phyloP scores from a whole-genome alignment of 768 basidiomycete genomes.

The Suillus placidus region DNA sequence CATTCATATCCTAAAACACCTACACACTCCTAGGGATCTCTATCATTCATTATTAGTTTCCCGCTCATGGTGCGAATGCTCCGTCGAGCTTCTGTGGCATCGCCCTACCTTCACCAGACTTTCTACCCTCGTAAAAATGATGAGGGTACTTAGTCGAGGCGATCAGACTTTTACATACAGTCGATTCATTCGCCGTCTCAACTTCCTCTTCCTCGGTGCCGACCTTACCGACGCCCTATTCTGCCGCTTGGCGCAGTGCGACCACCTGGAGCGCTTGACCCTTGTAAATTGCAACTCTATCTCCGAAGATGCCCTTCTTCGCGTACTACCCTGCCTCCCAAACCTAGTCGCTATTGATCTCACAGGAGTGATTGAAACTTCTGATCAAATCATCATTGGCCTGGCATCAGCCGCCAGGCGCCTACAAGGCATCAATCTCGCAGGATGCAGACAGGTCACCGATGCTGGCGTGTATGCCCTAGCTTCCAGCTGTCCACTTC shows the following conservation, averaged over 20 bases:
- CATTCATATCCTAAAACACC: conserved; percentile 87
- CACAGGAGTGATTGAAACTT: conserved; percentile 67
- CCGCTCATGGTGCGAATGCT: conserved; percentile 93
- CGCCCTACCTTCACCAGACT: conserved; percentile 77
- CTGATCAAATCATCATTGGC: conserved; percentile 70
- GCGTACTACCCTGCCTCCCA: conserved; percentile 69
- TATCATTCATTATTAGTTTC: conserved; percentile 78
- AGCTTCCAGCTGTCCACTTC: conserved; percentile 70
- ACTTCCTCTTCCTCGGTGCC: conserved; percentile 73
- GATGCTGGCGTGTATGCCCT: conserved; percentile 78
- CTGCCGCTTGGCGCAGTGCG: conserved; percentile 69
- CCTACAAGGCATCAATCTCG: conserved; percentile 91
- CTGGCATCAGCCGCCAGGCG: conserved; percentile 71
- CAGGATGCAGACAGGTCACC: conserved; percentile 78
- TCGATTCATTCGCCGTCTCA: conserved; percentile 86
- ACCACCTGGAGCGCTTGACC: conserved; percentile 85
- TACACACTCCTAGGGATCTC: conserved; percentile 75
- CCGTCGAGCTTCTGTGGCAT: conserved; percentile 94
- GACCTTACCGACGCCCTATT: conserved; percentile 78
- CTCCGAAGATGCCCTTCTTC: conserved; percentile 61
- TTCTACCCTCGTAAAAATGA: conserved; percentile 76
- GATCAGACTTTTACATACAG: conserved; percentile 87
- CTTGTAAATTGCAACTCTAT: conserved; percentile 78
- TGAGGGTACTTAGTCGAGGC: conserved; percentile 61
- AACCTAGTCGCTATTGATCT: conserved; percentile 87